Evolutionary conservation across 148 eudicot genomes (phyloP), one percentile per base, ranked within the genome.

Genomic region (Salicornia ramosissima): DNA sequence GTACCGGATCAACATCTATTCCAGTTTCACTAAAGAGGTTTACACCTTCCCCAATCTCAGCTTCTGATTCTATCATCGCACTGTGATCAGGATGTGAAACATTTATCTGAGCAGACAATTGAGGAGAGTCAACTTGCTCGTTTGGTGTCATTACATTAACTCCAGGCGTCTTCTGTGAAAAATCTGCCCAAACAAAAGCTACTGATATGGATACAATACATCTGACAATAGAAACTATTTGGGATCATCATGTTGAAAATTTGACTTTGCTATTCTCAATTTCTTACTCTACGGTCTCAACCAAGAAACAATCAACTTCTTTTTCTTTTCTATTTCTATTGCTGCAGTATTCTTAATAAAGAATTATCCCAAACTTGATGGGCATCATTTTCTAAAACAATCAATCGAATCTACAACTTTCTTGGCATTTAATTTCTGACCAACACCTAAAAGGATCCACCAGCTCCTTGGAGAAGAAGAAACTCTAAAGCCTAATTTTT

Each of bases 1-100:
- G 84, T 75, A 92, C 61, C 22, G 86, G 89, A 67, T 86, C 87
- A 68, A 80, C 42, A 67, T 81, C 85, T 72, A 77, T 77, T 25
- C 55, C 46, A 29, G 73, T 85, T 72, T 83, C 85, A 14, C 66
- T 76, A 42, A 81, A 39, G 63, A 74, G 73, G 72, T 71, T 77
- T 65, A 74, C 77, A 58, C 61, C 73, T 30, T 77, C 82, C 26
- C 65, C 79, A 73, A 46, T 75, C 70, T 75, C 83, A 68, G 49
- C n/a, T 77, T 74, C 84, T 62, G 72, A 71, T 78, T 80, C 84
- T 25, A 80, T 79, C 50, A 29, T 64, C 42, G 71, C 64, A 69
- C 69, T 56, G 29, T 79, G 66, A 60, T 84, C 86, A 53, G 76
- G 69, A 49, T 71, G 81, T 71, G 79, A 69, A 50, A 70, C 78